These are phyloP conservation scores for Leccinum pallidistipes DNA, from an alignment of 1,284 basidiomycete genomes.

Conservation along the genomic window DNA sequence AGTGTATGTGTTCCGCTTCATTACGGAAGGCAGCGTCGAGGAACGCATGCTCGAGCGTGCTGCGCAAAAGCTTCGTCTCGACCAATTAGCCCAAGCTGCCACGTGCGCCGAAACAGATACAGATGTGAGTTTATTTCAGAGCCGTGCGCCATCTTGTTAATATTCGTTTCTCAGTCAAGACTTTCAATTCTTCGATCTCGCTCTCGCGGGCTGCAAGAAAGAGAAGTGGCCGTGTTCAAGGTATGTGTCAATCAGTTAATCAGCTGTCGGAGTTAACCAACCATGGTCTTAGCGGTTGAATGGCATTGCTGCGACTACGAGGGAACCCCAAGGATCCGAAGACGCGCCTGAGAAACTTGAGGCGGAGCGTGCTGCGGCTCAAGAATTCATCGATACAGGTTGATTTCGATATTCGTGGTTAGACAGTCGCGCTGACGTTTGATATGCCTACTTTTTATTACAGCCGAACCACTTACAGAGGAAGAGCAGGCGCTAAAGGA, in stretches of 20 bases:
- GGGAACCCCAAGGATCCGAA: conserved; percentile 69
- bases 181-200: conserved; percentile 96
- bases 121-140: conserved; percentile 54
- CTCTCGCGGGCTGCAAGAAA: conserved; percentile 64
- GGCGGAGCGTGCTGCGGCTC: conserved; percentile 76
- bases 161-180: conserved; percentile 65
- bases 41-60: conserved; percentile 97
- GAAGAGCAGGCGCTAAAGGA: conserved; percentile 85
- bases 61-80: conserved; percentile 93
- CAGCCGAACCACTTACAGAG: conserved; percentile 86
- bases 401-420: not conserved
- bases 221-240: conserved; percentile 83
- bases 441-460: not conserved
- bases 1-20: conserved; percentile 97
- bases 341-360: conserved; percentile 87
- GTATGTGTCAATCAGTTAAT: conserved; percentile 35
- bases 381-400: conserved; percentile 88
- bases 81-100: conserved; percentile 93
- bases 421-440: not conserved
- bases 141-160: not conserved
- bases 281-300: conserved; percentile 53
- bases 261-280: not conserved
- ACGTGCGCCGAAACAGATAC: conserved; percentile 87
- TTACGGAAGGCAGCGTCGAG: conserved; percentile 96
- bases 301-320: conserved; percentile 70